A percentile compares a stretch with the other conserved stretches of the same genome.
These are phyloP conservation scores for Rhododendron henanense DNA, from an alignment of 148 eudicot species.

Conservation along the genomic window DNA sequence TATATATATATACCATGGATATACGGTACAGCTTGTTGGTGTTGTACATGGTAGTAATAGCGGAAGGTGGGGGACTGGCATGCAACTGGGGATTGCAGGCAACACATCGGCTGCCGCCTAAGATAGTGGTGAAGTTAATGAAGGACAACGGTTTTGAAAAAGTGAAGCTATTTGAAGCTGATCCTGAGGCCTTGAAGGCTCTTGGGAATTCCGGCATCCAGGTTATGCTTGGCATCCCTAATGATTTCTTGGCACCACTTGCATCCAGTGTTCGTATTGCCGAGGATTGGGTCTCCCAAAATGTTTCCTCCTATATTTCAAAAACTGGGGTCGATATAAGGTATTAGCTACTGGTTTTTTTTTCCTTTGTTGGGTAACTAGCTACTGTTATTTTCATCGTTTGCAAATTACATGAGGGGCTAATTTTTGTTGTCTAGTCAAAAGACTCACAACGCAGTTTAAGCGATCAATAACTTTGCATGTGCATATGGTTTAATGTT, in stretches of 20 bases:
- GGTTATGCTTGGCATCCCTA: constrained; percentile 96
- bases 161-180: constrained; percentile 91
- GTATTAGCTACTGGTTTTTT: constrained; percentile 20
- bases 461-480: not conserved
- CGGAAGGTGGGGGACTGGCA: constrained; percentile 49
- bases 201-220: constrained; percentile 85
- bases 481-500: not conserved
- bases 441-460: not conserved
- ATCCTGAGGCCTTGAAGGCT: constrained; percentile 63
- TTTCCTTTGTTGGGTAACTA: no score
- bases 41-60: constrained; percentile 14
- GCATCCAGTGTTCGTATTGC: constrained; percentile 69
- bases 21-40: constrained; percentile 1
- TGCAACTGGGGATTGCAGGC: constrained; percentile 75
- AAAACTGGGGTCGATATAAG: constrained; percentile 70
- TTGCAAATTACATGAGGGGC: not conserved
- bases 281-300: constrained; percentile 69
- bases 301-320: constrained; percentile 66
- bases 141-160: constrained; percentile 87
- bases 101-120: constrained; percentile 69
- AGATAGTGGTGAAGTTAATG: constrained; percentile 66
- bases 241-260: constrained; percentile 63
- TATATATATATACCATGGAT: constrained; percentile 14
- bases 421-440: not conserved
- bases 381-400: not conserved